These are phyloP conservation scores for Massarina eburnea DNA, from an alignment of 2,329 filamentous ascomycete species.

Conservation along the genomic window DNA sequence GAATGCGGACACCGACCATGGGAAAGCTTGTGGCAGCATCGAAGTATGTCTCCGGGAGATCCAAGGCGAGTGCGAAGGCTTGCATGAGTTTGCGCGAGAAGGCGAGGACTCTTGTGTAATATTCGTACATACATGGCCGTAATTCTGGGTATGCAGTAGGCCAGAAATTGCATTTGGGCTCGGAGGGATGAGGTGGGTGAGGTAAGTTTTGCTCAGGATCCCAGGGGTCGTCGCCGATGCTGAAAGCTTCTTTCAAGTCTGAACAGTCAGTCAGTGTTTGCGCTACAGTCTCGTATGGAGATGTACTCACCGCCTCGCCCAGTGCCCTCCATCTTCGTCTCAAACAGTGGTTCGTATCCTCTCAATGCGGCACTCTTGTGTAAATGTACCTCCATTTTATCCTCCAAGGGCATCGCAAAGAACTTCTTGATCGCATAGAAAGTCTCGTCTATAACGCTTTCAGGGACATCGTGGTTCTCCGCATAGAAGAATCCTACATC, in stretches of 20 bases:
- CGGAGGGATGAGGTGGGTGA: not conserved
- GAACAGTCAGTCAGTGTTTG: slow-evolving; percentile 6
- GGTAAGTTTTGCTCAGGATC: slow-evolving; percentile 43
- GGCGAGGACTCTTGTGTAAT: slow-evolving; percentile 34
- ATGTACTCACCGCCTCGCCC: slow-evolving; percentile 29
- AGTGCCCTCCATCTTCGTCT: slow-evolving; percentile 35
- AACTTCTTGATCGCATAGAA: slow-evolving; percentile 31
- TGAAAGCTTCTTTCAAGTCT: slow-evolving; percentile 39
- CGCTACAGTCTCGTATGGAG: not conserved
- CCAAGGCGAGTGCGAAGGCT: slow-evolving; percentile 37
- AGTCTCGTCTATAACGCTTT: slow-evolving; percentile 14
- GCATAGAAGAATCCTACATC: slow-evolving; percentile 52
- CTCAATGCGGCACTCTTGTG: slow-evolving; percentile 41
- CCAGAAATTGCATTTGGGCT: slow-evolving; percentile 38
- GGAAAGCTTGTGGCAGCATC: slow-evolving; percentile 35
- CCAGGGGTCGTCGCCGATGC: slow-evolving; percentile 42
- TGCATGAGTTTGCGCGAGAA: slow-evolving; percentile 37
- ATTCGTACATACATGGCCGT: slow-evolving; percentile 35
- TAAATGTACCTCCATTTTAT: slow-evolving; percentile 41
- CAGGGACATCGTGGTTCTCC: slow-evolving; percentile 30
- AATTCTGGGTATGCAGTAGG: slow-evolving; percentile 35
- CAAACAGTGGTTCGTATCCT: slow-evolving; percentile 41
- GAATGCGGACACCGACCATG: slow-evolving; percentile 33
- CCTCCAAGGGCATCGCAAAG: slow-evolving; percentile 33
- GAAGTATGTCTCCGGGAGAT: slow-evolving; percentile 34